phyloP scores from a whole-genome alignment of 129 eudicot species.

The Rutidosis leptorrhynchoides region DNA sequence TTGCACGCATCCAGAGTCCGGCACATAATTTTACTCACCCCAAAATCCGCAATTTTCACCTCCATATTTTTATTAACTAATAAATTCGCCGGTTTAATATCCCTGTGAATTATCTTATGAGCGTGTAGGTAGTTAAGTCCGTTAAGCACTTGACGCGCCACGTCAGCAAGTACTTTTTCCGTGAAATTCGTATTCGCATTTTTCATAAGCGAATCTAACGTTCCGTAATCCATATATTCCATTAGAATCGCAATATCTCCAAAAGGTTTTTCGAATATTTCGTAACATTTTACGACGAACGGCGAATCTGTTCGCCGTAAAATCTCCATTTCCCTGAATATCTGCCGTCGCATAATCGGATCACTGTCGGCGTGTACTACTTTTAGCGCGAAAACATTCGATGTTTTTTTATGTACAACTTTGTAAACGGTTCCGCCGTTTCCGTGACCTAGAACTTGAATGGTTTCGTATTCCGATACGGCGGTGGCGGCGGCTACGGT shows the following conservation, averaged over 20 bases:
- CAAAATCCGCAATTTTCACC: slow-evolving; percentile 76
- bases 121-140: slow-evolving; percentile 65
- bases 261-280: slow-evolving; percentile 50
- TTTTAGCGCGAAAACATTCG: slow-evolving; percentile 53
- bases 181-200: slow-evolving; percentile 34
- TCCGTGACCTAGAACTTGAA: slow-evolving; percentile 73
- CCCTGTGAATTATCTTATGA: slow-evolving; percentile 71
- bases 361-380: slow-evolving; percentile 57
- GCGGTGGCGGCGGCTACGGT: background rate
- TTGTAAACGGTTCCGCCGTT: slow-evolving; percentile 96
- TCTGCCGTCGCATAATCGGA: slow-evolving; percentile 53
- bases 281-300: slow-evolving; percentile 55
- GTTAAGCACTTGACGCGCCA: slow-evolving; percentile 52
- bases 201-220: slow-evolving; percentile 47
- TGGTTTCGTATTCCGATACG: slow-evolving; percentile 40
- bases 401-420: slow-evolving; percentile 52
- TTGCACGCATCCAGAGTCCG: slow-evolving; percentile 72
- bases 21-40: slow-evolving; percentile 75
- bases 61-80: slow-evolving; percentile 52
- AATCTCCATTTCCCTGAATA: slow-evolving; percentile 57
- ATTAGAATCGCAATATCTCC: slow-evolving; percentile 69
- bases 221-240: slow-evolving; percentile 78
- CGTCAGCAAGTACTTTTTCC: slow-evolving; percentile 41
- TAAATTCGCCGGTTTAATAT: slow-evolving; percentile 68
- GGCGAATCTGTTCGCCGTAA: slow-evolving; percentile 87